Evolutionary conservation across 2,329 filamentous ascomycete species (phyloP).

Genomic region (Apiospora pterosperma): DNA sequence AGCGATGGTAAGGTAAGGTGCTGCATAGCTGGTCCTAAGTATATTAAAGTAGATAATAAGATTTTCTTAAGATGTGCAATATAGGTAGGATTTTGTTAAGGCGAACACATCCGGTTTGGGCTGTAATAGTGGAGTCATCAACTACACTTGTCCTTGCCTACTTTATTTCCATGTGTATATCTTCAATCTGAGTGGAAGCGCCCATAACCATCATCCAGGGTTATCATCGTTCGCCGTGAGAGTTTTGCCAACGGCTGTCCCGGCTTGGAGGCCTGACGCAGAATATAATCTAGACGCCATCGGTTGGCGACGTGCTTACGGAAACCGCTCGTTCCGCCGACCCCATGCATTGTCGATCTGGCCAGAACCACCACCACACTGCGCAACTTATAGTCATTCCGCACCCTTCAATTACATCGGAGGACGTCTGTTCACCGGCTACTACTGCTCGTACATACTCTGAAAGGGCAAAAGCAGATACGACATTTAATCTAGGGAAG

Average conservation of each 20-base stretch:
- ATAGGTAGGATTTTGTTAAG: slow-evolving; percentile 16
- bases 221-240: not conserved
- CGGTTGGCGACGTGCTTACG: not conserved
- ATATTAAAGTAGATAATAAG: not conserved
- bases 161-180: not conserved
- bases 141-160: slow-evolving; percentile 1
- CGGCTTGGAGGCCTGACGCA: not conserved
- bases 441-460: too few relatives aligned
- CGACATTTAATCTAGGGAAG: too few relatives aligned
- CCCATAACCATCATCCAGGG: too few relatives aligned
- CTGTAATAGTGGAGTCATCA: slow-evolving; percentile 9
- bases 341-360: not conserved
- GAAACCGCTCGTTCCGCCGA: not conserved
- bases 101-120: not conserved
- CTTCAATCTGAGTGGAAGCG: not conserved
- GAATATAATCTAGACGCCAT: not conserved
- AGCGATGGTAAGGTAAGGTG: not conserved
- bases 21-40: not conserved
- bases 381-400: not conserved
- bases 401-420: not conserved
- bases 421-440: not conserved
- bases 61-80: slow-evolving; percentile 30
- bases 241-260: not conserved
- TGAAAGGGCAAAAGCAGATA: too few relatives aligned
- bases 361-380: not conserved